These are phyloP conservation scores for Inonotus hispidus DNA, from an alignment of 1,284 basidiomycete genomes.

Conservation along the genomic window DNA sequence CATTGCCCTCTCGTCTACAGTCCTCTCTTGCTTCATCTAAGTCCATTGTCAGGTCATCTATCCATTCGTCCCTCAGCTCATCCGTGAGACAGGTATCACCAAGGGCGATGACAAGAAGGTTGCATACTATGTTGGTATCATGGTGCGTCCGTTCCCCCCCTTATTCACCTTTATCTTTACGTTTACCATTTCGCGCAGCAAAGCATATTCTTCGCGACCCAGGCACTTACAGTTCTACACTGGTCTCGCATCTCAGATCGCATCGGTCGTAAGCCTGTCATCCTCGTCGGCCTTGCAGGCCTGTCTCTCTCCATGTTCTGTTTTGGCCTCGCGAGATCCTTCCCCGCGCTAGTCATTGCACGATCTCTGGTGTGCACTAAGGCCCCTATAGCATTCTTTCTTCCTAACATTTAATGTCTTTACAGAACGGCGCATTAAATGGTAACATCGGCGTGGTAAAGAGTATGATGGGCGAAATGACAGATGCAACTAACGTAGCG, in stretches of 20 bases:
- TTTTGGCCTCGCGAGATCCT: constrained; percentile 29
- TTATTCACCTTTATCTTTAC: background rate
- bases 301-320: constrained; percentile 25
- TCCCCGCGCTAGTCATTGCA: constrained; percentile 25
- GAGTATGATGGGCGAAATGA: constrained; percentile 29
- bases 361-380: constrained; percentile 26
- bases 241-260: constrained; percentile 29
- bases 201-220: constrained; percentile 27
- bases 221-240: constrained; percentile 28
- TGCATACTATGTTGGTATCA: constrained; percentile 32
- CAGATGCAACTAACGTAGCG: constrained; percentile 32
- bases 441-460: constrained; percentile 28
- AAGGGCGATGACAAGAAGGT: constrained; percentile 25
- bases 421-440: constrained; percentile 30
- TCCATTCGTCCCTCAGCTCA: constrained; percentile 21
- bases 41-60: constrained; percentile 9
- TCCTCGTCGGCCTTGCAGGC: constrained; percentile 27
- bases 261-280: constrained; percentile 28
- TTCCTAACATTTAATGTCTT: no score
- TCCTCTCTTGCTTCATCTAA: background rate
- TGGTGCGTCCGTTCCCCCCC: constrained; percentile 21
- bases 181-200: constrained; percentile 17
- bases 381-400: no score
- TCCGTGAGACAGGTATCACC: constrained; percentile 24
- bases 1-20: background rate